Conservation (phyloP, 1,139 yeast genomes). For the Pneumocystis sp. region DNA sequence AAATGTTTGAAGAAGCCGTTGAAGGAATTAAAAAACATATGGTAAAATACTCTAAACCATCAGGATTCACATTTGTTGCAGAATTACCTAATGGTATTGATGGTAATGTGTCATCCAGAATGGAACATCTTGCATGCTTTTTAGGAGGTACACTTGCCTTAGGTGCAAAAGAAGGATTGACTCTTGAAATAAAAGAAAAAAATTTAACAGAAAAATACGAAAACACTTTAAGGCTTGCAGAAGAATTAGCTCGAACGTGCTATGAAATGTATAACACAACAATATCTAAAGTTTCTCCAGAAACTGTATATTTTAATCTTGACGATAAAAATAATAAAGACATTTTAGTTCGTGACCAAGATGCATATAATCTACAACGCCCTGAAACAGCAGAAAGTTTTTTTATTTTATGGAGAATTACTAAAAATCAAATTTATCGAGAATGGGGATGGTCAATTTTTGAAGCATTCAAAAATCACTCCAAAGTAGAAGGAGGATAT, state of each 20-base stretch:
- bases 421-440: conserved; percentile 60
- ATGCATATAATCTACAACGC: conserved; percentile 73
- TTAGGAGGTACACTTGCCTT: conserved; percentile 80
- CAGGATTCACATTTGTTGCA: conserved; percentile 53
- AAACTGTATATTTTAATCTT: conserved; percentile 65
- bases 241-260: conserved; percentile 67
- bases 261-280: conserved; percentile 66
- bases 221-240: conserved; percentile 52
- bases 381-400: conserved; percentile 91
- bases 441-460: conserved; percentile 86
- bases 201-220: conserved; percentile 36
- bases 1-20: conserved; percentile 65
- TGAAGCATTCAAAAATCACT: conserved; percentile 47
- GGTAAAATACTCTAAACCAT: conserved; percentile 47
- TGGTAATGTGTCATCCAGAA: conserved; percentile 45
- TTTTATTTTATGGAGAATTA: conserved; percentile 63
- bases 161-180: conserved; percentile 71
- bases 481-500: conserved; percentile 43
- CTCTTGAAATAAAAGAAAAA: conserved; percentile 26
- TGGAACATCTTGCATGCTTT: conserved; percentile 92
- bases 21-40: conserved; percentile 58
- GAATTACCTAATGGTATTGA: conserved; percentile 63
- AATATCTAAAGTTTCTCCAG: conserved; percentile 72
- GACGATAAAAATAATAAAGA: conserved; percentile 32
- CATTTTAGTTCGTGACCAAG: conserved; percentile 53